These are phyloP conservation scores for Debaryomycetaceae sp. DNA, from an alignment of 1,139 yeast species.

Conservation along the genomic window DNA sequence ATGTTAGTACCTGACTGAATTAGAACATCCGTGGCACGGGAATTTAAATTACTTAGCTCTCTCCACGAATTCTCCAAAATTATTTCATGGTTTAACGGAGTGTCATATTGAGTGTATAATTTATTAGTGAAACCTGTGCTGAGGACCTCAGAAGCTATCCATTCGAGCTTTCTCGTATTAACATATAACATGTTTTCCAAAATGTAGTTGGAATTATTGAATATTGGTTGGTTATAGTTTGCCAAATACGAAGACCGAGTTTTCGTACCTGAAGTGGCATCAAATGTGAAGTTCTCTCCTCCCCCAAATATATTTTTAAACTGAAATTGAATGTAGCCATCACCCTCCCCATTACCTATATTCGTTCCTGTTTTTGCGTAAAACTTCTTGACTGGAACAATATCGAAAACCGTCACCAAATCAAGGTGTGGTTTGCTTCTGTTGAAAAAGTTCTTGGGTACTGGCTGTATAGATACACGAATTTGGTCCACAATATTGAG, in stretches of 20 bases:
- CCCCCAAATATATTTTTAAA: constrained; percentile 82
- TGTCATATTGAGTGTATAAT: constrained; percentile 30
- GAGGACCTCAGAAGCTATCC: constrained; percentile 60
- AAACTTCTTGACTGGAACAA: constrained; percentile 62
- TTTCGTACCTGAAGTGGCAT: constrained; percentile 76
- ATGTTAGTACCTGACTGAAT: constrained; percentile 57
- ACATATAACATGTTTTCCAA: constrained; percentile 54
- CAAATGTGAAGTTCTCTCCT: constrained; percentile 74
- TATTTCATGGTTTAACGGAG: constrained; percentile 49
- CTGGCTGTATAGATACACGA: constrained; percentile 36
- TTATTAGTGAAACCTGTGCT: constrained; percentile 60
- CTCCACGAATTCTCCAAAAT: constrained; percentile 66
- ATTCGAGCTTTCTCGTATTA: constrained; percentile 64
- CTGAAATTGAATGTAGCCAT: constrained; percentile 79
- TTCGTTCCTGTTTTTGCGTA: constrained; percentile 90
- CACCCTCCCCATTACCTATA: constrained; percentile 93
- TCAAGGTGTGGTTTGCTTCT: constrained; percentile 22
- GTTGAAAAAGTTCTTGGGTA: constrained; percentile 15
- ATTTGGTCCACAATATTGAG: constrained; percentile 47
- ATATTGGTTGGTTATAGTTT: constrained; percentile 61
- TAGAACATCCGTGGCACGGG: constrained; percentile 33
- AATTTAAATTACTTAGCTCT: constrained; percentile 45
- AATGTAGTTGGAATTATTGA: constrained; percentile 49
- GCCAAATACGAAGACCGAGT: constrained; percentile 71
- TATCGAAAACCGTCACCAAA: constrained; percentile 53